phyloP scores from a whole-genome alignment of 1,284 basidiomycete species.

The Austropuccinia psidii region DNA sequence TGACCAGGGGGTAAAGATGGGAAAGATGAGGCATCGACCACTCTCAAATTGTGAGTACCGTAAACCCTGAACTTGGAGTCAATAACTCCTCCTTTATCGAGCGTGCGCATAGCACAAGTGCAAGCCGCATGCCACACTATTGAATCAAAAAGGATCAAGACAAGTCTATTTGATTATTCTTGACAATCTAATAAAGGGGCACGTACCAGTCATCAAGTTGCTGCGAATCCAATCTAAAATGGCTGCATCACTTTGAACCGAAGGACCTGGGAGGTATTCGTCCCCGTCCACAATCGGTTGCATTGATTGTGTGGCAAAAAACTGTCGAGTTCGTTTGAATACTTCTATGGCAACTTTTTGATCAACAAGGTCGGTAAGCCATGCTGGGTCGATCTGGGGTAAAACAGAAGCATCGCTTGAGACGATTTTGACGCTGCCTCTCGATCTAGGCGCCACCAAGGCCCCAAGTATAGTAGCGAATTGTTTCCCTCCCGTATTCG shows the following conservation, averaged over 20 bases:
- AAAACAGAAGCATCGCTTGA: background rate
- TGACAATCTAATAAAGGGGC: too few relatives aligned
- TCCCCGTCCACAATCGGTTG: constrained; percentile 16
- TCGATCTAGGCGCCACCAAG: constrained; percentile 22
- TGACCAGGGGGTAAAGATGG: constrained; percentile 34
- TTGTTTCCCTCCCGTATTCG: constrained; percentile 14
- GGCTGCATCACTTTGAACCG: background rate
- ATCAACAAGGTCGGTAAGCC: constrained; percentile 22
- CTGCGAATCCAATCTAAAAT: constrained; percentile 14
- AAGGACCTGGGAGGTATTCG: constrained; percentile 7
- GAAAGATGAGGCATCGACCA: constrained; percentile 46
- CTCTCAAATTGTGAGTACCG: constrained; percentile 60
- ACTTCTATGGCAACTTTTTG: constrained; percentile 13
- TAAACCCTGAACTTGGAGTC: constrained; percentile 64
- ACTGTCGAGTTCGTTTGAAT: constrained; percentile 18
- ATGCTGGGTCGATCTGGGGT: constrained; percentile 20
- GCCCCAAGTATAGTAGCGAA: constrained; percentile 14
- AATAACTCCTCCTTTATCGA: constrained; percentile 65
- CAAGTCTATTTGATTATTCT: background rate
- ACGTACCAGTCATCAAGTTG: constrained; percentile 21
- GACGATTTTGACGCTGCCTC: constrained; percentile 19
- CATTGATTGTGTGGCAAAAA: constrained; percentile 10
- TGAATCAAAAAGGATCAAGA: background rate
- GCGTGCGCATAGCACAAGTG: constrained; percentile 63
- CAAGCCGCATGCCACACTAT: constrained; percentile 50